Percentiles rank a stretch among this genome's conserved stretches.
Conservation (phyloP, 73 alveolate species). For the Breviolum minutum region DNA sequence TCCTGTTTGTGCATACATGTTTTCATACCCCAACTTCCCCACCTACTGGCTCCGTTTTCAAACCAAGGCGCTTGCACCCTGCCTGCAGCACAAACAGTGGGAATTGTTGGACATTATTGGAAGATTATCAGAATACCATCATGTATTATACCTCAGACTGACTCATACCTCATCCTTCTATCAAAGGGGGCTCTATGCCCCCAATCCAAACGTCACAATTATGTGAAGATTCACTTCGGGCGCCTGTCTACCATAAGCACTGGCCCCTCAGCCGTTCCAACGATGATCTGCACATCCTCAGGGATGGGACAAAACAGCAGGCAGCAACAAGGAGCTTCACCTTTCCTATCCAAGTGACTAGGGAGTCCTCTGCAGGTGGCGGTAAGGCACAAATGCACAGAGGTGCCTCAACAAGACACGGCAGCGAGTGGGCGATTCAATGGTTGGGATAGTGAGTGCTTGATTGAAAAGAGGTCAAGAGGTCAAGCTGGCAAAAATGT, state of each 20-base stretch:
- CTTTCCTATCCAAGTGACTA: background rate
- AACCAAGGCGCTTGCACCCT: background rate
- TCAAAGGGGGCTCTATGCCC: background rate
- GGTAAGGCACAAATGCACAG: constrained; percentile 84
- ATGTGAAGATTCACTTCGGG: background rate
- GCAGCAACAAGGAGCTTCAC: background rate
- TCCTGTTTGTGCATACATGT: too few relatives aligned
- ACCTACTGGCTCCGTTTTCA: background rate
- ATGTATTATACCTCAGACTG: background rate
- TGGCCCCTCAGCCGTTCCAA: constrained; percentile 95
- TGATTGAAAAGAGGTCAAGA: too few relatives aligned
- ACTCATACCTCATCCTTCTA: background rate
- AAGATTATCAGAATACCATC: too few relatives aligned
- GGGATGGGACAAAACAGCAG: background rate
- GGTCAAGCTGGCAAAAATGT: too few relatives aligned
- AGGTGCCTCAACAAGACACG: constrained; percentile 50
- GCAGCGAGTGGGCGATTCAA: background rate
- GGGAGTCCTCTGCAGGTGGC: constrained; percentile 75
- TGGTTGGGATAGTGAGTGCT: too few relatives aligned
- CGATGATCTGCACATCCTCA: constrained; percentile 76
- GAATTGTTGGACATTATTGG: too few relatives aligned
- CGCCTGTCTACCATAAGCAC: constrained; percentile 86
- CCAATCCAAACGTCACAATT: background rate
- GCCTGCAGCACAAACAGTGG: background rate
- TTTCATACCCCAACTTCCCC: too few relatives aligned